phyloP scores from a whole-genome alignment of 2,329 filamentous ascomycete species.

The Colletotrichum theobromicola region DNA sequence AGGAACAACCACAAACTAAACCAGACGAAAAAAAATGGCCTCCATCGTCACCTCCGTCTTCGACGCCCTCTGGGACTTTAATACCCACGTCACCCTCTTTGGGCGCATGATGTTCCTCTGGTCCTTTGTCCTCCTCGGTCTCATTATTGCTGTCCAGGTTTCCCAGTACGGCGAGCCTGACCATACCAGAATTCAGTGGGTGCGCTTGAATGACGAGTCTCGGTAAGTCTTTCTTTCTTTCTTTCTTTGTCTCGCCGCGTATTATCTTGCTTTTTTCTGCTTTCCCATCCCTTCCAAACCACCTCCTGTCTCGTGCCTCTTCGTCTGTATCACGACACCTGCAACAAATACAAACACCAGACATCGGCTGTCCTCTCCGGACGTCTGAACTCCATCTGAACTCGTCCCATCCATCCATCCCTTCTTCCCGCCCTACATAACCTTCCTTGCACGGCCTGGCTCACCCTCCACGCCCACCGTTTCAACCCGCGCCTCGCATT shows the following conservation, averaged over 20 bases:
- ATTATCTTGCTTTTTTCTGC: neutral
- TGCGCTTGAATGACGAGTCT: constrained; percentile 21
- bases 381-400: constrained; percentile 13
- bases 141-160: constrained; percentile 25
- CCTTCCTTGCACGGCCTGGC: neutral
- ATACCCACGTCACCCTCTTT: constrained; percentile 16
- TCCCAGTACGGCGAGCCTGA: constrained; percentile 23
- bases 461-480: neutral
- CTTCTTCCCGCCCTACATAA: neutral
- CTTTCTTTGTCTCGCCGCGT: neutral
- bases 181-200: constrained; percentile 20
- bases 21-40: neutral
- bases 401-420: neutral
- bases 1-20: neutral
- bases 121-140: constrained; percentile 23
- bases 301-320: neutral
- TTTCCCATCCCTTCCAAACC: neutral
- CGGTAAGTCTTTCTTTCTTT: constrained; percentile 14
- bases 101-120: constrained; percentile 25
- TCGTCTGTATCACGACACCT: neutral
- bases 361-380: neutral
- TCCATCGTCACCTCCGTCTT: constrained; percentile 3
- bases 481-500: constrained; percentile 11
- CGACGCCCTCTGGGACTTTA: constrained; percentile 13
- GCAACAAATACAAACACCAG: neutral